Evolutionary conservation across 495 filamentous ascomycete species (phyloP), one percentile per base, ranked within the genome.

Genomic region (Alectoria sarmentosa): DNA sequence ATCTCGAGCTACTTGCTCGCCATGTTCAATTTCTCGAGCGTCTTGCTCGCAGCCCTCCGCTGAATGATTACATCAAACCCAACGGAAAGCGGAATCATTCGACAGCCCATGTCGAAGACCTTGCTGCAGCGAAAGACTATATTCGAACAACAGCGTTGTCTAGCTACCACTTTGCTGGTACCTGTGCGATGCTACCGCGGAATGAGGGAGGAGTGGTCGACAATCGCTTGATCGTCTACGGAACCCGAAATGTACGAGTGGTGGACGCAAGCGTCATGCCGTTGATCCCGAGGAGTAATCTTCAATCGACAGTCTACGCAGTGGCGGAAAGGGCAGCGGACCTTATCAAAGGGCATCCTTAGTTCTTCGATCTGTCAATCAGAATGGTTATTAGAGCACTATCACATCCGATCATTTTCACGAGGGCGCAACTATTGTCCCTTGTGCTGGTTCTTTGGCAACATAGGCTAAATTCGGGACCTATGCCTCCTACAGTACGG

Each of bases 261-360:
- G 73, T 82, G 7, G 83, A 86, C 70, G 82, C 82, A 8, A 81
- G 80, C 28, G 71, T 87, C n/a, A 71, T 86, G 36, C 85, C 85
- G 4, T 66, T 87, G 60, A 77, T 85, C 34, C 75, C 83, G 5
- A 72, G 75, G 19, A 78, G 77, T 1, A 82, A 87, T 73, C 74
- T 80, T 34, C 76, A 76, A 34, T 71, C 78, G 1, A 83, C 78
- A 1, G 71, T 84, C 7, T 89, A 88, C 69, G 84, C 83, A 0
- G 70, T 88, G 65, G 84, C 83, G 3, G 84, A 88, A 68, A 80
- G 78, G 72, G 83, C 77, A 62, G 70, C 74, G n/a, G 73, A 76
- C 61, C 21, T 75, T 17, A 76, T 78, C 60, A 73, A 73, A 66
- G 69, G 71, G 38, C 62, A 68, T 49, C 10, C 2, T 15, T 49